These are phyloP conservation scores for Serendipita sp. DNA, from an alignment of 1,284 basidiomycete species.

Conservation along the genomic window DNA sequence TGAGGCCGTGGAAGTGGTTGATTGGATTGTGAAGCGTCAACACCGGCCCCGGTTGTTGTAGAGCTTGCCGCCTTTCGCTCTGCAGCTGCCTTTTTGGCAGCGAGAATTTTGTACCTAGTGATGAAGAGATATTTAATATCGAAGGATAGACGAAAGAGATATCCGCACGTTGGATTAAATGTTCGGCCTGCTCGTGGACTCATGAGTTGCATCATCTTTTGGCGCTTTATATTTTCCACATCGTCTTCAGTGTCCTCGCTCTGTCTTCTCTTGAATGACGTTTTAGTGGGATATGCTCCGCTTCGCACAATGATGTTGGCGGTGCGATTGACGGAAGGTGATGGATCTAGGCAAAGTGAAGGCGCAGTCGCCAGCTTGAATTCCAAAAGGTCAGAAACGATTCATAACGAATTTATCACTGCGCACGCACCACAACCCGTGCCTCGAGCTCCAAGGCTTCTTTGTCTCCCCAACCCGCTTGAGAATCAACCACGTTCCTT, in stretches of 20 bases:
- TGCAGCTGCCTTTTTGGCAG: slow-evolving; percentile 16
- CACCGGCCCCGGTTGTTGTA: neutral
- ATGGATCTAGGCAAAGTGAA: slow-evolving; percentile 60
- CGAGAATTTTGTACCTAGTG: slow-evolving; percentile 12
- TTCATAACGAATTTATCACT: neutral
- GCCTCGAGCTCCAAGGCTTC: slow-evolving; percentile 60
- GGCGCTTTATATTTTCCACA: slow-evolving; percentile 47
- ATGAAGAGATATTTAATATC: slow-evolving; percentile 5
- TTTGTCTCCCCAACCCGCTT: slow-evolving; percentile 47
- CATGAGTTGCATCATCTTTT: slow-evolving; percentile 65
- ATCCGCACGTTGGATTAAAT: slow-evolving; percentile 26
- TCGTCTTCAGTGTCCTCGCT: slow-evolving; percentile 39
- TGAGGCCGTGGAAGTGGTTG: neutral
- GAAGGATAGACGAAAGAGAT: slow-evolving; percentile 10
- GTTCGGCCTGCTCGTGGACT: slow-evolving; percentile 33
- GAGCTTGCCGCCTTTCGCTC: slow-evolving; percentile 19
- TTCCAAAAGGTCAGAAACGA: slow-evolving; percentile 9
- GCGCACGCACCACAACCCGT: slow-evolving; percentile 42
- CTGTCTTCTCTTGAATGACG: slow-evolving; percentile 66
- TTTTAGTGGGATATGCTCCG: slow-evolving; percentile 49
- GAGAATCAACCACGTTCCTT: slow-evolving; percentile 26
- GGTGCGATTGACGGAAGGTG: slow-evolving; percentile 55
- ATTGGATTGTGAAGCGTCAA: neutral
- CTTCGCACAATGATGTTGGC: slow-evolving; percentile 56
- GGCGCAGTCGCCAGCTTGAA: slow-evolving; percentile 53